Percentiles rank a stretch among this genome's conserved stretches.
Evolutionary conservation across 1,139 yeast genomes (phyloP).

Genomic region (Taphrina deformans): DNA sequence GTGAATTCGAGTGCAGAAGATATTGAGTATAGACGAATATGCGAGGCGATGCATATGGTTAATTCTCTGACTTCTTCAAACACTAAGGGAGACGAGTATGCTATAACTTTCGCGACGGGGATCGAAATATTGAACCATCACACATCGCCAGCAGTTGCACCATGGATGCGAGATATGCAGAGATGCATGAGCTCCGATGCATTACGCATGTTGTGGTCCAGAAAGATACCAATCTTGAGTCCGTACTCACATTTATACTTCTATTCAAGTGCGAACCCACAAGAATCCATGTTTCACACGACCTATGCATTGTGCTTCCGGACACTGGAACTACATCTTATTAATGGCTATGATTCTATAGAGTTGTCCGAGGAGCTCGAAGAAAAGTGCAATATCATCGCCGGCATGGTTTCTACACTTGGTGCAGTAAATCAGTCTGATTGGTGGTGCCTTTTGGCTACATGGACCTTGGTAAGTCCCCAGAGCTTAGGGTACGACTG

Average conservation of each 20-base stretch:
- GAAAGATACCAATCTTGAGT: not conserved
- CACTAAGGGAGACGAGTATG: not conserved
- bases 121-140: not conserved
- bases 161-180: not conserved
- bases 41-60: not conserved
- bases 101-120: not conserved
- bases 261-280: not conserved
- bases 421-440: not conserved
- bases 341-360: not conserved
- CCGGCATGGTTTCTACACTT: not conserved
- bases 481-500: too few species aligned
- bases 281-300: not conserved
- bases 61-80: not conserved
- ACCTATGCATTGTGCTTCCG: not conserved
- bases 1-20: not conserved
- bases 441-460: not conserved
- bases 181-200: not conserved
- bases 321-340: not conserved
- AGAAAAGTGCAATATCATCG: conserved; percentile 1
- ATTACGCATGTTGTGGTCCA: not conserved
- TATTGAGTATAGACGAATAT: not conserved
- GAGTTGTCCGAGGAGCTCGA: not conserved
- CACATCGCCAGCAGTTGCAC: not conserved
- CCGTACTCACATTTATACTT: not conserved
- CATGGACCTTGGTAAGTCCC: not conserved